A percentile compares a stretch with the other conserved stretches of the same genome.
Conservation (phyloP, 2,329 filamentous ascomycete genomes). For the Orbilia javanica region DNA sequence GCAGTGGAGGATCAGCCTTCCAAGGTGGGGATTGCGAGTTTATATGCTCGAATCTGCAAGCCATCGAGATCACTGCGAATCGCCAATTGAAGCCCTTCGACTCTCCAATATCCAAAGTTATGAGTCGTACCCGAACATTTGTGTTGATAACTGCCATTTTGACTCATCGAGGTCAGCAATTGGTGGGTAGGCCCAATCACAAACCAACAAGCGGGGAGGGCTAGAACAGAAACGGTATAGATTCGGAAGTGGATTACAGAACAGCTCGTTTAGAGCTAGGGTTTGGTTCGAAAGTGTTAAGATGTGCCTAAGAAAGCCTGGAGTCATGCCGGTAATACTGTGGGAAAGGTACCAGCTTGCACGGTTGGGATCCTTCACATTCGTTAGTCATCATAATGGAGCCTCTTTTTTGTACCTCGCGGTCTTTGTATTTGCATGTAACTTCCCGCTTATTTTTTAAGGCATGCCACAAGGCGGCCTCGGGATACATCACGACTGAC, state of each 20-base stretch:
- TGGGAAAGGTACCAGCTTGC: background rate
- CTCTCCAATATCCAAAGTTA: constrained; percentile 16
- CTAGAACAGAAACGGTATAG: constrained; percentile 40
- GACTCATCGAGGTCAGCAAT: constrained; percentile 53
- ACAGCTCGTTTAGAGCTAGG: constrained; percentile 7
- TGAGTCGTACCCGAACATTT: constrained; percentile 49
- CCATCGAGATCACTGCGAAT: background rate
- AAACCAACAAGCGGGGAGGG: constrained; percentile 4
- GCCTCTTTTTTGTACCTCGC: background rate
- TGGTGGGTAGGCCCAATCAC: constrained; percentile 41
- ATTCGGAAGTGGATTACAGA: constrained; percentile 30
- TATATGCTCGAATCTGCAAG: constrained; percentile 35
- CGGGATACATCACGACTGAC: constrained; percentile 29
- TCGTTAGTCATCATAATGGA: background rate
- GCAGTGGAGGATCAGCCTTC: constrained; percentile 28
- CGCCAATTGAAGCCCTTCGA: constrained; percentile 3
- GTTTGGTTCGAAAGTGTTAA: background rate
- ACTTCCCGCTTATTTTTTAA: constrained; percentile 18
- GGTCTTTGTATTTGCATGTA: background rate
- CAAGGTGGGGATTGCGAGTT: constrained; percentile 17
- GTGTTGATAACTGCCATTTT: constrained; percentile 46
- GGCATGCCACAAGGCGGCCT: constrained; percentile 55
- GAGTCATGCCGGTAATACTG: constrained; percentile 23
- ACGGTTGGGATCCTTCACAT: constrained; percentile 31
- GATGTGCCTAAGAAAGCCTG: constrained; percentile 20